A percentile compares a stretch with the other conserved stretches of the same genome.
These are phyloP conservation scores for Globisporangium echinulatum DNA, from an alignment of 352 stramenopile genomes.

Conservation along the genomic window DNA sequence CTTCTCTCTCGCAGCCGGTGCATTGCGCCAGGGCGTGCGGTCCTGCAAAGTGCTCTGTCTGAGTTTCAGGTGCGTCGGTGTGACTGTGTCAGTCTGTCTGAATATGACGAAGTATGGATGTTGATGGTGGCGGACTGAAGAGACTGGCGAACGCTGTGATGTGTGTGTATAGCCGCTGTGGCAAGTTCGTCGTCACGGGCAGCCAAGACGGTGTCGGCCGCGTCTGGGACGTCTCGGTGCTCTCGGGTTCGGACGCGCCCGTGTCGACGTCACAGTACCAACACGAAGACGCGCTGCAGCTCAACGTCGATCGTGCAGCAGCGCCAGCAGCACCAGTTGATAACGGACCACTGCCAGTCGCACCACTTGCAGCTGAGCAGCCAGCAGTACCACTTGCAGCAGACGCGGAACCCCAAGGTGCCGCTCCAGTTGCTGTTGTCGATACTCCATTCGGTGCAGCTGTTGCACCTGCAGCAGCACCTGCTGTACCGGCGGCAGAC, in stretches of 20 bases:
- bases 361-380: not conserved
- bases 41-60: conserved; percentile 75
- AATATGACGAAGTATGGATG: no score
- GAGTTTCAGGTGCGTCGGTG: conserved; percentile 31
- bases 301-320: conserved; percentile 2
- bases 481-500: conserved; percentile 18
- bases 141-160: no score
- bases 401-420: not conserved
- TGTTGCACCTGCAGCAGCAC: not conserved
- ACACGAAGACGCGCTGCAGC: conserved; percentile 32
- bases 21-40: conserved; percentile 34
- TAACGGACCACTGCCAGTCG: not conserved
- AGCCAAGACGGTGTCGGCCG: conserved; percentile 90
- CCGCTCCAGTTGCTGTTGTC: not conserved
- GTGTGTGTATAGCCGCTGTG: conserved; percentile 52
- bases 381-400: not conserved
- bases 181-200: conserved; percentile 88
- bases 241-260: conserved; percentile 35
- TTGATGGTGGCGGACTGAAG: no score
- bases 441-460: no score
- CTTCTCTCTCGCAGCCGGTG: conserved; percentile 65
- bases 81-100: not conserved
- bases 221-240: conserved; percentile 83
- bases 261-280: conserved; percentile 45
- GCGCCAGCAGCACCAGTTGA: not conserved